Evolutionary conservation across 192 early-diverging fungal species (phyloP).

Genomic region (Thoreauomyces humboldtii): DNA sequence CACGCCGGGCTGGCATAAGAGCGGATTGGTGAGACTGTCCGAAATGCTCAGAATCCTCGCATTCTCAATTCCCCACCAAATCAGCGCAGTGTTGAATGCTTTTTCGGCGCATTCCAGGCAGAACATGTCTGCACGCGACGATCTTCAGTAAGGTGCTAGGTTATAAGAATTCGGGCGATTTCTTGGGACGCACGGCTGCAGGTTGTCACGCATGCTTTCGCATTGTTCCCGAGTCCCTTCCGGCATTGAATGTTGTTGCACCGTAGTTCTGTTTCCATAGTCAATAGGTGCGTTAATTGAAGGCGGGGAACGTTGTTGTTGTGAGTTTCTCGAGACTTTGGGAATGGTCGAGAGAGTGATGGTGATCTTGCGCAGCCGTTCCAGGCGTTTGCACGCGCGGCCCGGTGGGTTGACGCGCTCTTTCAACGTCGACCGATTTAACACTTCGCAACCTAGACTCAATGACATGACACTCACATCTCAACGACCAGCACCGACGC

Average conservation of each 20-base stretch:
- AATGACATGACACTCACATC: too few relatives aligned
- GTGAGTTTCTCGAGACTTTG: too few relatives aligned
- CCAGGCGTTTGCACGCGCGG: too few relatives aligned
- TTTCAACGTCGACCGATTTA: too few relatives aligned
- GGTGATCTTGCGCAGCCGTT: too few relatives aligned
- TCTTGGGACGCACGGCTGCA: conserved; percentile 40
- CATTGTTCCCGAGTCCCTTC: conserved; percentile 21
- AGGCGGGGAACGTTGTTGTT: too few relatives aligned
- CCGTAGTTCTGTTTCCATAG: conserved; percentile 39
- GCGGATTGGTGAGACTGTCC: not conserved
- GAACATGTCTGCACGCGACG: conserved; percentile 36
- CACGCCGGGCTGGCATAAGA: conserved; percentile 34
- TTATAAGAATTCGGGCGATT: not conserved
- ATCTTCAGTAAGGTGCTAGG: not conserved
- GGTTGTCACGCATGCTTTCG: conserved; percentile 40
- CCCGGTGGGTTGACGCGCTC: too few relatives aligned
- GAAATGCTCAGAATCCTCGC: not conserved
- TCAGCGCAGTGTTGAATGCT: conserved; percentile 32
- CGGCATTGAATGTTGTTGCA: conserved; percentile 47
- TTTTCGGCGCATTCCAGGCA: conserved; percentile 39
- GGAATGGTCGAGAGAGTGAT: too few relatives aligned
- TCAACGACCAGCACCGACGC: too few relatives aligned
- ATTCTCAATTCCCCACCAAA: conserved; percentile 25
- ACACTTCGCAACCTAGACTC: too few relatives aligned
- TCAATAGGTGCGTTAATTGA: too few relatives aligned